phyloP scores from a whole-genome alignment of 1,284 basidiomycete species.

The Volvariella volvacea region DNA sequence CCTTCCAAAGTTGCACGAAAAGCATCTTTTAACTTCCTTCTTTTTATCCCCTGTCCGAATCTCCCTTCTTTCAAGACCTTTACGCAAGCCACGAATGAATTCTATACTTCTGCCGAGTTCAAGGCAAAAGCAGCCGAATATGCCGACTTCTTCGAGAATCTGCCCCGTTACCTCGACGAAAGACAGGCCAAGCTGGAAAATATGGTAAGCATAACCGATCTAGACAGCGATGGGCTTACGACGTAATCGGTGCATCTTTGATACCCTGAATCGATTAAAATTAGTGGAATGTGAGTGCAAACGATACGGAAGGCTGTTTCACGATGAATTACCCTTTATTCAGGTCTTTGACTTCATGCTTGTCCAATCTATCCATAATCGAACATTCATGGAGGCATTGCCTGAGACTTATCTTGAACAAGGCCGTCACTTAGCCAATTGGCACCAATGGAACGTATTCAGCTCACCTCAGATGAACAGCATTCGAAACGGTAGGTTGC shows the following conservation, averaged over 20 bases:
- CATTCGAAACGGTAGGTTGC: constrained; percentile 62
- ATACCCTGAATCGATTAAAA: not conserved
- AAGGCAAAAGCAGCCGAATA: constrained; percentile 40
- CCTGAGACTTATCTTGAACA: constrained; percentile 52
- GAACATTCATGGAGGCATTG: constrained; percentile 44
- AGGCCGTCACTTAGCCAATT: constrained; percentile 63
- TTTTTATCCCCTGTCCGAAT: no score
- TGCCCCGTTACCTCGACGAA: constrained; percentile 52
- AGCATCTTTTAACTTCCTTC: not conserved
- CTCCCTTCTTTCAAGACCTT: constrained; percentile 36
- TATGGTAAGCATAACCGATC: constrained; percentile 38
- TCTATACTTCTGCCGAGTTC: constrained; percentile 52
- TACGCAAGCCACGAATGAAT: constrained; percentile 37
- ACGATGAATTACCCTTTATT: not conserved
- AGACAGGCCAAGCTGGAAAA: constrained; percentile 54
- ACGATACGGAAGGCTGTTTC: not conserved
- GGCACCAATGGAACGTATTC: constrained; percentile 72
- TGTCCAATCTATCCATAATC: constrained; percentile 66
- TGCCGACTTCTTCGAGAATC: constrained; percentile 46
- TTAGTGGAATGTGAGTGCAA: constrained; percentile 54
- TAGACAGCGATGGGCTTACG: not conserved
- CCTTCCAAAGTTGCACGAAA: not conserved
- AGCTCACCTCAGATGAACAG: constrained; percentile 45
- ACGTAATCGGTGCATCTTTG: constrained; percentile 2
- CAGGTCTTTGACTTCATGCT: constrained; percentile 75